Evolutionary conservation across 176 grass and related monocot species (phyloP).

Genomic region (Typha latifolia): DNA sequence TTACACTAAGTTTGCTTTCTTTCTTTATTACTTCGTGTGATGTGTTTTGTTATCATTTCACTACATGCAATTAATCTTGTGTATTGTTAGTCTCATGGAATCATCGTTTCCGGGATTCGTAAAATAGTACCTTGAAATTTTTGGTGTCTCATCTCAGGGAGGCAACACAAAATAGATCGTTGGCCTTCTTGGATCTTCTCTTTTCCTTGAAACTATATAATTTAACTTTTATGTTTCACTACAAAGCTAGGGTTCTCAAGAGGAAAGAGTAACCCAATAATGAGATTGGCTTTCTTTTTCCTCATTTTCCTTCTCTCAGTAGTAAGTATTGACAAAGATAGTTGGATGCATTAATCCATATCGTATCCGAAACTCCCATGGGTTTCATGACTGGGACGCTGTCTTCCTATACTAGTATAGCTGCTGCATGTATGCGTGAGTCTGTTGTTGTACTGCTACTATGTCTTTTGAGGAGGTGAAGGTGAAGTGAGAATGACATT

Average conservation of each 20-base stretch:
- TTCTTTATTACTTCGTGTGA: too few species aligned
- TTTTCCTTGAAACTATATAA: not conserved
- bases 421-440: not conserved
- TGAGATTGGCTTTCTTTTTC: not conserved
- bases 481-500: too few species aligned
- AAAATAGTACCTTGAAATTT: not conserved
- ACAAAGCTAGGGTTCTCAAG: not conserved
- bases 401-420: not conserved
- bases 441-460: not conserved
- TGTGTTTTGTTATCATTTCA: too few species aligned
- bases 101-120: too few species aligned
- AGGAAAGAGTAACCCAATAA: not conserved
- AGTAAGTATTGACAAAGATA: not conserved
- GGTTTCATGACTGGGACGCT: not conserved
- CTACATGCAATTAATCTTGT: too few species aligned
- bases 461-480: not conserved
- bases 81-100: too few species aligned
- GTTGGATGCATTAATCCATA: slow-evolving; percentile 1
- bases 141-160: not conserved
- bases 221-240: not conserved
- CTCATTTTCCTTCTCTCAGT: not conserved
- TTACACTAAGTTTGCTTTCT: too few species aligned
- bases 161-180: not conserved
- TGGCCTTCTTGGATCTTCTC: not conserved
- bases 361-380: slow-evolving; percentile 3